Evolutionary conservation across 2,329 filamentous ascomycete species (phyloP).

Genomic region (Fusarium albosuccineum): DNA sequence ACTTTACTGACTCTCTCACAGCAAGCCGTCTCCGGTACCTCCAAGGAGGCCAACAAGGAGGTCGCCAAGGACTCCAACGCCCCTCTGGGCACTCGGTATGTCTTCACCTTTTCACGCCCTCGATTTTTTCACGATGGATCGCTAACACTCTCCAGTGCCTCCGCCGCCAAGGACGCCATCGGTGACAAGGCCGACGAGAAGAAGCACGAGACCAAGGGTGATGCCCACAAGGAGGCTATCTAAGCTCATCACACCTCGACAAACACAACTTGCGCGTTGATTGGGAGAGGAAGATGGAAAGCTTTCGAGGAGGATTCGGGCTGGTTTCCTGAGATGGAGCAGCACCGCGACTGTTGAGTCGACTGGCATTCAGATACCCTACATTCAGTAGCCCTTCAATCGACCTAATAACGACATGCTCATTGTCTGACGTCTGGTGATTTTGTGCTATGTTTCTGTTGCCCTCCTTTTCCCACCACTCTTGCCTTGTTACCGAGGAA

Average conservation of each 20-base stretch:
- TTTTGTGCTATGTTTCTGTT: neutral
- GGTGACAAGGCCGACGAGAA: conserved; percentile 61
- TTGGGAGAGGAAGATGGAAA: conserved; percentile 9
- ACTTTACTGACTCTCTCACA: no score
- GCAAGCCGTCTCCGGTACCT: conserved; percentile 66
- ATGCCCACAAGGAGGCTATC: conserved; percentile 58
- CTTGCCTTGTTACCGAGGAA: neutral
- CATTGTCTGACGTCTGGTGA: neutral
- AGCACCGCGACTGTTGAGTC: conserved; percentile 22
- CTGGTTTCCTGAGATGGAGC: conserved; percentile 4
- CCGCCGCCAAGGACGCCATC: conserved; percentile 63
- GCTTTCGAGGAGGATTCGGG: conserved; percentile 18
- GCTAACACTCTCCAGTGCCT: conserved; percentile 52
- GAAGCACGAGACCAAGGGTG: conserved; percentile 56
- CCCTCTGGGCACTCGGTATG: conserved; percentile 65
- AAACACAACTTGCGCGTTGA: conserved; percentile 1
- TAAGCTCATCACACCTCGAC: conserved; percentile 43
- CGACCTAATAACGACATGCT: conserved; percentile 22
- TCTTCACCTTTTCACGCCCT: neutral
- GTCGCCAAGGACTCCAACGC: conserved; percentile 73
- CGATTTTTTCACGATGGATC: accelerated
- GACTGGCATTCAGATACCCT: conserved; percentile 43
- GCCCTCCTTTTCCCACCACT: neutral
- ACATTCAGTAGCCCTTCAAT: conserved; percentile 39
- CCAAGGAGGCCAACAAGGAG: conserved; percentile 79